Base-by-base conservation (phyloP, 164 flowering plant species). In the Hamamelis virginiana region DNA sequence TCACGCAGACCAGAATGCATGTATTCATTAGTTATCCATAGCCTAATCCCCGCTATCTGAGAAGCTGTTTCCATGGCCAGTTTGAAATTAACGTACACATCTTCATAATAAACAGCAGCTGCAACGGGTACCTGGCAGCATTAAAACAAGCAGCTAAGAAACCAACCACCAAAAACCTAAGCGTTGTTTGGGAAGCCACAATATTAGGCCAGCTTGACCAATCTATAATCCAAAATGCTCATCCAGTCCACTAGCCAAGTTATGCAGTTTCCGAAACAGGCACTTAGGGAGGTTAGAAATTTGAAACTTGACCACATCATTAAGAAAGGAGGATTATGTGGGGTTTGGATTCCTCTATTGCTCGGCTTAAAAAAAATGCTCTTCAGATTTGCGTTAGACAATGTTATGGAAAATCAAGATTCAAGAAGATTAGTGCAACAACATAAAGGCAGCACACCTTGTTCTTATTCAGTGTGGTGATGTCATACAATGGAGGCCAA, bases 1-100 rank as follows among this genome's bases (percentile, higher is more conserved):
- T 93, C 99, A 22, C 98, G 87, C 55, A 96, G 74, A 62, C 99
- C 99, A 57, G 99, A 92, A 79, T 96, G 98, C 98, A 93, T 93
- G 79, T 76, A 96, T 69, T 96, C 99, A 71, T 96, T 96, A 0
- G 97, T 92, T 48, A 96, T 73, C 97, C 98, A 96, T 16, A 86
- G 71, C 78, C 97, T 77, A 48, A 96, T 86, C 14, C 93, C 95
- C 19, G 85, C 85, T 67, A 96, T 93, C 72, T 86, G 75, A 38
- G 94, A 71, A 47, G 96, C 95, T 43, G 97, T 88, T 25, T 89
- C 96, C 92, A 78, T 85, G 19, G 83, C 82, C 52, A 93, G 70
- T 78, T 88, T 89, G 73, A 96, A 87, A 80, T 91, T 92, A 0
- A 93, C 99, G 79, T 68, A 93, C 87, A 92, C 75, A 69, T 96